Percentiles rank a stretch among this genome's conserved stretches.
These are phyloP conservation scores for Pichia kluyveri DNA, from an alignment of 805 yeast species.

Conservation along the genomic window DNA sequence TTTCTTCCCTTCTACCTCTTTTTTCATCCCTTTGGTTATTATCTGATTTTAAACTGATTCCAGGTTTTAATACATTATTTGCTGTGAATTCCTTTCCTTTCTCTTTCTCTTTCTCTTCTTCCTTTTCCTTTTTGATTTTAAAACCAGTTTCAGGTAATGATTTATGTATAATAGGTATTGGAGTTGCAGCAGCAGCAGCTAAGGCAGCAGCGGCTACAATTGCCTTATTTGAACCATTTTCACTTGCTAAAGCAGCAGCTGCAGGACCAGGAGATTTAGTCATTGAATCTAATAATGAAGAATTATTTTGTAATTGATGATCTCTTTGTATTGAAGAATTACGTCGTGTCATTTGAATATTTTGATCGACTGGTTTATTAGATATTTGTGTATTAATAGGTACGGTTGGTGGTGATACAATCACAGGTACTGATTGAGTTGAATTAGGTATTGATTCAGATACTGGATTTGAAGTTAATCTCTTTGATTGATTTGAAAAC, in stretches of 20 bases:
- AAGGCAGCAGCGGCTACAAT: conserved; percentile 76
- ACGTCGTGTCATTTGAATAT: neutral
- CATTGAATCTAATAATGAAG: conserved; percentile 8
- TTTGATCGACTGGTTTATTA: neutral
- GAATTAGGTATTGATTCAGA: neutral
- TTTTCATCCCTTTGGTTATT: neutral
- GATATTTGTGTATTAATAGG: neutral
- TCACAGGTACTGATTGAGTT: neutral
- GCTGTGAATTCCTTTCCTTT: neutral
- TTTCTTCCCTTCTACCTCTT: neutral
- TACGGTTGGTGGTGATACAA: neutral
- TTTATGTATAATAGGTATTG: conserved; percentile 39
- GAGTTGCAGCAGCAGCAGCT: conserved; percentile 74
- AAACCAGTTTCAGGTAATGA: neutral
- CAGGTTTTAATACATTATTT: no score
- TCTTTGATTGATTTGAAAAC: conserved; percentile 26
- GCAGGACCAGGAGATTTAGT: conserved; percentile 31
- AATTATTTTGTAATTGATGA: neutral
- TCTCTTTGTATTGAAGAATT: neutral
- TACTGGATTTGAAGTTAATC: conserved; percentile 1
- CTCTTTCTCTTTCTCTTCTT: no score
- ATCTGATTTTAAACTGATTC: neutral
- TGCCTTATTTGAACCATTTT: conserved; percentile 36
- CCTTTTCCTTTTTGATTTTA: neutral
- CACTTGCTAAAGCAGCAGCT: conserved; percentile 28